Percentiles rank a stretch among this genome's conserved stretches.
Conservation (phyloP, 169 alveolate genomes). For the Cryptosporidium ubiquitum region DNA sequence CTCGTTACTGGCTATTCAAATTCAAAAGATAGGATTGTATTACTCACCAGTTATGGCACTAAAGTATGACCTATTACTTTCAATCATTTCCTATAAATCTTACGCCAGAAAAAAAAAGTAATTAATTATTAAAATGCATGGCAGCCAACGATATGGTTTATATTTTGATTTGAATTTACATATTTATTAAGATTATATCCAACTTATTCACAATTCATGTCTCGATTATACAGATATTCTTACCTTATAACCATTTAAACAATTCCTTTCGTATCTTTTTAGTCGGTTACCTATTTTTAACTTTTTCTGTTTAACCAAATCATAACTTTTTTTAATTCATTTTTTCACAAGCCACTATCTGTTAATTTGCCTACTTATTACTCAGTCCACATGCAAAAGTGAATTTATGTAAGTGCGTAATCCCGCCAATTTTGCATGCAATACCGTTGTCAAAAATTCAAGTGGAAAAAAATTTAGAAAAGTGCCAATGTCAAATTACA, state of each 20-base stretch:
- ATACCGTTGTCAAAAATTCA: background rate
- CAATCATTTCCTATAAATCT: background rate
- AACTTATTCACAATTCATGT: too few relatives aligned
- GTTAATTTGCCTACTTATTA: background rate
- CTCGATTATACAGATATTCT: background rate
- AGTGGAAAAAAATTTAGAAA: background rate
- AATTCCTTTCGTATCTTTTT: background rate
- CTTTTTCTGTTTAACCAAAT: too few relatives aligned
- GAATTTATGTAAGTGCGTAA: background rate
- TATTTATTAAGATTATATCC: background rate
- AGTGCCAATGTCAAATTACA: too few relatives aligned
- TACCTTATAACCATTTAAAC: background rate
- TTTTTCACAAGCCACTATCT: background rate
- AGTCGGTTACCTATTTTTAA: background rate
- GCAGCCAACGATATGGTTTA: too few relatives aligned
- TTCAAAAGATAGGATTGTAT: background rate
- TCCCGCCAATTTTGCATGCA: background rate
- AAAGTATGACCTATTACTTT: background rate
- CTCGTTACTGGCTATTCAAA: constrained; percentile 38
- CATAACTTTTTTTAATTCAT: background rate
- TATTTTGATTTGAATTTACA: background rate
- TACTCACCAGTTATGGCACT: background rate
- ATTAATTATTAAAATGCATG: background rate
- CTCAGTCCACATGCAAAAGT: constrained; percentile 10
- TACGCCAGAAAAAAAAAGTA: too few relatives aligned